Evolutionary conservation across 345 rosid species (phyloP), one percentile per base, ranked within the genome.

Genomic region (Brassica carinata): DNA sequence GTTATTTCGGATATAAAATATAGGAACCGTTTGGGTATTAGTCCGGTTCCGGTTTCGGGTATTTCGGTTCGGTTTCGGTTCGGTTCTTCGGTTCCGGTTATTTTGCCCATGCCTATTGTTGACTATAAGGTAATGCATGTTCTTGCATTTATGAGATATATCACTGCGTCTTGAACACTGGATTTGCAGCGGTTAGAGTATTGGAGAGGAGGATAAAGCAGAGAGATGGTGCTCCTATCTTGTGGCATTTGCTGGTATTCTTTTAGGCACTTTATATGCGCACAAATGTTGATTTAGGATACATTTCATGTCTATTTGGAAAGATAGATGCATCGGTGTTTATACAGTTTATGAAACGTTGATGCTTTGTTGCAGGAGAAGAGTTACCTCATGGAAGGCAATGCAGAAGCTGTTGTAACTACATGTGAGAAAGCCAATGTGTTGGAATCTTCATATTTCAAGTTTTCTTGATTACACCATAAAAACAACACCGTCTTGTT

Each of bases 231-330:
- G 84, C 69, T 64, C 92, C 93, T 48, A 91, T 89, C 88, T 38
- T 87, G 79, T 90, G 97, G 97, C 92, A 90, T 73, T 71, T 94
- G 63, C 84, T 90, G 92, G 97, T 94, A 8, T 1, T 30, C 23
- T 69, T 69, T 76, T 0, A 30, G 7, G 5, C 29, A 2, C 64
- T 53, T 8, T 66, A 62, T 48, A 59, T 40, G 43, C 53, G 0
- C 15, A 69, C 8, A 69, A 30, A 4, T 13, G 68, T 29, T 77
- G 53, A 43, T 69, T 43, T 1, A 69, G 2, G 61, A 40, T 11
- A 55, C 26, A 29, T 64, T 27, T 27, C 30, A 64, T 15, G 38
- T 14, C 65, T 26, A 10, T 14, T 7, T 63, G 17, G 18, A 2
- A 17, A 66, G 29, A 67, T 19, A 40, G 31, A 63, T 75, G 23